Conservation (phyloP, 1,139 yeast genomes). For the Scheffersomyces lignicola region DNA sequence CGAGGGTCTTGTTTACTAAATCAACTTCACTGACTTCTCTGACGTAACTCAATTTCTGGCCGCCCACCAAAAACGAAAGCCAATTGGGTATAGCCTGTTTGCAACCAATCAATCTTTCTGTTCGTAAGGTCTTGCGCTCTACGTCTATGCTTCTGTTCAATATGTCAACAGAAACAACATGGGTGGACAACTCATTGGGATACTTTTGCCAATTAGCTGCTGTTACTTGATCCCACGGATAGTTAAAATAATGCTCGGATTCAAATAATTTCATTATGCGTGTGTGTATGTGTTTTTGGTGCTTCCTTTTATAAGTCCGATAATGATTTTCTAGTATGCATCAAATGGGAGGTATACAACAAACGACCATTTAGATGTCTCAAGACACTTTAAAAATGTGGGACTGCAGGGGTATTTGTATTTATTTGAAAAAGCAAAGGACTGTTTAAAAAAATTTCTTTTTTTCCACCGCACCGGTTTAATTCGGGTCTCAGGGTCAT, state of each 20-base stretch:
- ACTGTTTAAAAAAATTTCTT: too few relatives aligned
- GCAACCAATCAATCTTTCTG: constrained; percentile 89
- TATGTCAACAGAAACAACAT: constrained; percentile 94
- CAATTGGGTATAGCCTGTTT: constrained; percentile 85
- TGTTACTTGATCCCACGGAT: constrained; percentile 93
- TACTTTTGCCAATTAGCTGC: constrained; percentile 97
- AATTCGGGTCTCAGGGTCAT: too few relatives aligned
- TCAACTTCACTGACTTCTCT: constrained; percentile 90
- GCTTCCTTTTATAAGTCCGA: too few relatives aligned
- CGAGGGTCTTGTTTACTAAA: constrained; percentile 58
- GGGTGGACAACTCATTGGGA: constrained; percentile 89
- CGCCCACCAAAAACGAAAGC: constrained; percentile 75
- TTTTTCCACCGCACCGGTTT: too few relatives aligned
- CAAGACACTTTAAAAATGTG: too few relatives aligned
- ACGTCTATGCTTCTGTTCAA: constrained; percentile 67
- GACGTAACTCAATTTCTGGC: constrained; percentile 72
- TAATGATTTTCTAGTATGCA: too few relatives aligned
- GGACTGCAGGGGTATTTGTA: too few relatives aligned
- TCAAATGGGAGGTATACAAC: too few relatives aligned
- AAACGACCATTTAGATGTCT: too few relatives aligned
- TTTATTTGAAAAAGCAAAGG: too few relatives aligned
- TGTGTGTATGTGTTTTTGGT: background rate
- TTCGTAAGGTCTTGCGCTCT: constrained; percentile 56
- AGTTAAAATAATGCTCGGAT: constrained; percentile 65
- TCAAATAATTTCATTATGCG: constrained; percentile 72